phyloP scores from a whole-genome alignment of 805 yeast species.

The Kodamaea hsintzibuensis region DNA sequence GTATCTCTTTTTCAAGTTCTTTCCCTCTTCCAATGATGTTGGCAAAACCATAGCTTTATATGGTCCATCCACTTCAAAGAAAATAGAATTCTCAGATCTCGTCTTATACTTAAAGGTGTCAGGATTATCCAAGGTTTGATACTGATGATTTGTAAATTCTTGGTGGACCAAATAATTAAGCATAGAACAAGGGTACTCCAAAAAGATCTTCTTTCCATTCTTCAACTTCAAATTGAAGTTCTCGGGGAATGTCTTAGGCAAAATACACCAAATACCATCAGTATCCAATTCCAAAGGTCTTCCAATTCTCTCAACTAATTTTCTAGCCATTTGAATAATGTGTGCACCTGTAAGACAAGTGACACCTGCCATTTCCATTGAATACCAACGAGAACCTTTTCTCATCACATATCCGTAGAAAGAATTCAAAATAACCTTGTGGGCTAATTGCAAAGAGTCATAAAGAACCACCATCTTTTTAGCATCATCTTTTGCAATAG shows the following conservation, averaged over 20 bases:
- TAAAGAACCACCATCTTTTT: constrained; percentile 89
- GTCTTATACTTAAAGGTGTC: constrained; percentile 68
- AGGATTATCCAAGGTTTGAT: constrained; percentile 81
- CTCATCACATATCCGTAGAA: constrained; percentile 99
- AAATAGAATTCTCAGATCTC: constrained; percentile 87
- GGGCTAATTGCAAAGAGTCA: constrained; percentile 95
- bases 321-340: constrained; percentile 95
- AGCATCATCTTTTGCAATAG: constrained; percentile 79
- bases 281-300: constrained; percentile 96
- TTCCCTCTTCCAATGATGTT: constrained; percentile 96
- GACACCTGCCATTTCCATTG: constrained; percentile 99
- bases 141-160: constrained; percentile 89
- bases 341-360: constrained; percentile 98
- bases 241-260: constrained; percentile 93
- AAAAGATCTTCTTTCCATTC: constrained; percentile 72
- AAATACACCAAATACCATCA: constrained; percentile 99
- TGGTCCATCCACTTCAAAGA: constrained; percentile 98
- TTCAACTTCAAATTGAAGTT: constrained; percentile 68
- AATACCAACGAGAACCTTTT: constrained; percentile 98
- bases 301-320: constrained; percentile 88
- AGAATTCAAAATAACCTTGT: constrained; percentile 92
- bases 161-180: constrained; percentile 90
- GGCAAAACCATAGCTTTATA: constrained; percentile 97
- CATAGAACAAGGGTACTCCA: constrained; percentile 97
- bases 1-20: constrained; percentile 92